Percentiles rank a stretch among this genome's conserved stretches.
These are phyloP conservation scores for Echinochloa phyllopogon DNA, from an alignment of 176 grass and related monocot species.

Conservation along the genomic window DNA sequence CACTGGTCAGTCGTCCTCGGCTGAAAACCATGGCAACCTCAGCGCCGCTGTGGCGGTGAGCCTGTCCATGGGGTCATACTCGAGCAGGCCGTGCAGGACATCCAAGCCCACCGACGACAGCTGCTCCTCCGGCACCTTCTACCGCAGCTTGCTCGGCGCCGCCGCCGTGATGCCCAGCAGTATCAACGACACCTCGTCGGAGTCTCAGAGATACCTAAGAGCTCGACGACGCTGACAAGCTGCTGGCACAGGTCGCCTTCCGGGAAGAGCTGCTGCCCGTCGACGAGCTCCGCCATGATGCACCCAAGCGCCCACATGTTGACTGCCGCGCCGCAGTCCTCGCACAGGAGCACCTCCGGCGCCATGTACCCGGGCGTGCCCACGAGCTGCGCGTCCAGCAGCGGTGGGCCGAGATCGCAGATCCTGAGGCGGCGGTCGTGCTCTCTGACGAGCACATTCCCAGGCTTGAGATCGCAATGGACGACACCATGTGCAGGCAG, in stretches of 20 bases:
- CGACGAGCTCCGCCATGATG: neutral
- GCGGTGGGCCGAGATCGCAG: neutral
- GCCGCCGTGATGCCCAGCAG: neutral
- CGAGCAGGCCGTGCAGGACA: neutral
- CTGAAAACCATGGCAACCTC: neutral
- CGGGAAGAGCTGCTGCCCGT: neutral
- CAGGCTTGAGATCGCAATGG: neutral
- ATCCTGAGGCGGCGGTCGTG: neutral
- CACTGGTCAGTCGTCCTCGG: too few species aligned
- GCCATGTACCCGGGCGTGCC: neutral
- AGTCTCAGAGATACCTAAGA: neutral
- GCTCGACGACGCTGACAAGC: neutral
- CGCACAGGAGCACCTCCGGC: neutral
- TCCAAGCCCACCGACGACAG: neutral
- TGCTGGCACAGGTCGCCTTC: neutral
- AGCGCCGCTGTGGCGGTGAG: neutral
- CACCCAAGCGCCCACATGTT: neutral
- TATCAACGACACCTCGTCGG: neutral
- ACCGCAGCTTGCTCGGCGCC: neutral
- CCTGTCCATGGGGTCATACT: neutral
- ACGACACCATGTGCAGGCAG: neutral
- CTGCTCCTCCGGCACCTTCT: neutral
- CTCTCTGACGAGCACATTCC: neutral
- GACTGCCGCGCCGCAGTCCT: too few species aligned
- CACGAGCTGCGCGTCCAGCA: fast-evolving